phyloP scores from a whole-genome alignment of 164 flowering plant species.

The Akebia trifoliata region DNA sequence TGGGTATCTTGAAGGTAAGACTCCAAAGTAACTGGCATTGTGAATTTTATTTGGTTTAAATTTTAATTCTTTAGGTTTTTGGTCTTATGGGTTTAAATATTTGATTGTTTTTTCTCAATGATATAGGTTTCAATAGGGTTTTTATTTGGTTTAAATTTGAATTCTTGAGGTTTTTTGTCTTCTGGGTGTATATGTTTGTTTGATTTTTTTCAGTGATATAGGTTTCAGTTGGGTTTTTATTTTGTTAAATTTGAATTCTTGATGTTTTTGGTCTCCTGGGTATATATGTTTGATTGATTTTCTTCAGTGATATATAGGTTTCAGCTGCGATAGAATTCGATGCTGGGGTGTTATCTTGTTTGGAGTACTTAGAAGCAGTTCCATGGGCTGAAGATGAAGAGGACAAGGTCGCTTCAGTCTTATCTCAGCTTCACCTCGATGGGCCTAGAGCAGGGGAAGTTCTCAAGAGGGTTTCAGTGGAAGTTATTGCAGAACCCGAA shows the following conservation, averaged over 20 bases:
- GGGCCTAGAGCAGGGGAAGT: slow-evolving; percentile 79
- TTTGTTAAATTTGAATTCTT: neutral
- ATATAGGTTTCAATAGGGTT: too few species aligned
- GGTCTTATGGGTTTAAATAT: neutral
- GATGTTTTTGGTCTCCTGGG: neutral
- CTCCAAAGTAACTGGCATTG: neutral
- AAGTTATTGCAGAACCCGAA: slow-evolving; percentile 38
- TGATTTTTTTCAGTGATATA: neutral
- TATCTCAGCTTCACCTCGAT: slow-evolving; percentile 77
- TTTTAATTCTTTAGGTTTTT: neutral
- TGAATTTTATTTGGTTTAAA: neutral
- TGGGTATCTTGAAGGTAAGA: slow-evolving; percentile 77
- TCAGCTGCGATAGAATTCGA: slow-evolving; percentile 91
- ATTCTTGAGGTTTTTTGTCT: neutral
- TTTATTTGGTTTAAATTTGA: neutral
- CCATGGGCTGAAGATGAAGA: slow-evolving; percentile 99
- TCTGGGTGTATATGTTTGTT: neutral
- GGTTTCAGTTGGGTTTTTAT: too few species aligned
- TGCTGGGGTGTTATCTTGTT: slow-evolving; percentile 85
- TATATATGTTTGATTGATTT: slow-evolving; percentile 1
- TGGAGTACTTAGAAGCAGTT: slow-evolving; percentile 95
- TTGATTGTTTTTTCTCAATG: neutral
- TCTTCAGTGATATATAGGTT: slow-evolving; percentile 36
- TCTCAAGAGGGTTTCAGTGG: slow-evolving; percentile 73
- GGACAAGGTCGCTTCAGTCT: slow-evolving; percentile 70